Evolutionary conservation across 1,284 basidiomycete species (phyloP).

Genomic region (Vanrija sp.): DNA sequence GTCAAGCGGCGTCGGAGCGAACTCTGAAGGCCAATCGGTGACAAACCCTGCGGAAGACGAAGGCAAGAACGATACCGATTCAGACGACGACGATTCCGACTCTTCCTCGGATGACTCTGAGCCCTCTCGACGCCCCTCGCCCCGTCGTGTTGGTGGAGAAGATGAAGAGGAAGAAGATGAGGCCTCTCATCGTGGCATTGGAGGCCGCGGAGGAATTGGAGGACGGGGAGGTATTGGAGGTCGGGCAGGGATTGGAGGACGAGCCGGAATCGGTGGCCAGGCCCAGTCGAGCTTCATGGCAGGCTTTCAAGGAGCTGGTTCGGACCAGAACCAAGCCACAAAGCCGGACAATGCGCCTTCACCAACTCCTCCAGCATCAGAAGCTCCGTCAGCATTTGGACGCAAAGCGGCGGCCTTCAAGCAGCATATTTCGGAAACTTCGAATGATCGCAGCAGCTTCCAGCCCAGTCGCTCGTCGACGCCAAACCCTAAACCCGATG

Average conservation of each 20-base stretch:
- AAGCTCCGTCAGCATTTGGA: conserved; percentile 23
- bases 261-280: too few species aligned
- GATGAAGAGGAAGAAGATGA: conserved; percentile 23
- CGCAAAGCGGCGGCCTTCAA: conserved; percentile 29
- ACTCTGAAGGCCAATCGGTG: too few species aligned
- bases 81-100: conserved; percentile 23
- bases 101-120: background rate
- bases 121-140: conserved; percentile 20
- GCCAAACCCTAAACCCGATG: conserved; percentile 20
- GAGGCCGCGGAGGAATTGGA: too few species aligned
- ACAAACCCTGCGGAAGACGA: conserved; percentile 11
- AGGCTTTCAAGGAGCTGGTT: too few species aligned
- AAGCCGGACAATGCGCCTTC: too few species aligned
- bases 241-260: too few species aligned
- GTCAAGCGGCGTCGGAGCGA: too few species aligned
- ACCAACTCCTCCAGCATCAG: background rate
- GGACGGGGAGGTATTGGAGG: too few species aligned
- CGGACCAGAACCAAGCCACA: too few species aligned
- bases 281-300: too few species aligned
- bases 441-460: conserved; percentile 1
- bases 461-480: conserved; percentile 13
- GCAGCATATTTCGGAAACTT: background rate
- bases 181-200: conserved; percentile 1
- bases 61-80: conserved; percentile 11
- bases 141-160: conserved; percentile 14